phyloP scores from a whole-genome alignment of 2,329 filamentous ascomycete genomes.

The Botrytis deweyae region DNA sequence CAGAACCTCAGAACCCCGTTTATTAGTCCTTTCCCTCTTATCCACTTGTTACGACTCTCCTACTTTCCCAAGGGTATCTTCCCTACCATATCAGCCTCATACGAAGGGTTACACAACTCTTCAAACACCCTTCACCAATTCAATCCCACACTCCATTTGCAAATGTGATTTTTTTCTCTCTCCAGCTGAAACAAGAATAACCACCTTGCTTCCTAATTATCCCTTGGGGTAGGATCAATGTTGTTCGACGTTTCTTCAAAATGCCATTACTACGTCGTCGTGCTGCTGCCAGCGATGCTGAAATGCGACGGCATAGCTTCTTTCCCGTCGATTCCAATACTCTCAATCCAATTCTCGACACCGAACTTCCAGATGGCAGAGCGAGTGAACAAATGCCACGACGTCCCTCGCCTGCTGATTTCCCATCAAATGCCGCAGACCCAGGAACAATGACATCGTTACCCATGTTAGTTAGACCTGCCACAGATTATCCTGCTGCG shows the following conservation, averaged over 20 bases:
- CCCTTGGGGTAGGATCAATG: constrained; percentile 18
- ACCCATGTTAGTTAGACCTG: constrained; percentile 24
- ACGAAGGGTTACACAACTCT: constrained; percentile 14
- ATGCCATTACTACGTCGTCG: constrained; percentile 39
- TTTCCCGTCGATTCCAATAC: constrained; percentile 28
- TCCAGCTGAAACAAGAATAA: background rate
- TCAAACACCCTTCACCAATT: constrained; percentile 12
- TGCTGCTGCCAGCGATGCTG: constrained; percentile 34
- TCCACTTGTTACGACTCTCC: constrained; percentile 9
- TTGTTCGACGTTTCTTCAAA: constrained; percentile 20
- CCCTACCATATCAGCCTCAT: constrained; percentile 20
- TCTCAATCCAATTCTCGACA: constrained; percentile 24
- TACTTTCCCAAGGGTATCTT: constrained; percentile 20
- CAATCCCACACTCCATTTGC: background rate
- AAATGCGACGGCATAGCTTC: constrained; percentile 39
- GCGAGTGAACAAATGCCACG: constrained; percentile 40
- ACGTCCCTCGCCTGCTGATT: constrained; percentile 35
- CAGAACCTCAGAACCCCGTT: constrained; percentile 4
- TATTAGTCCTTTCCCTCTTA: constrained; percentile 8
- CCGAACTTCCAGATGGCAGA: constrained; percentile 31
- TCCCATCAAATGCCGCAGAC: constrained; percentile 25
- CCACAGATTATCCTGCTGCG: constrained; percentile 28
- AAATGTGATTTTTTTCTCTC: constrained; percentile 8
- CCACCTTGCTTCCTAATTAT: constrained; percentile 1
- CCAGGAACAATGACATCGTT: constrained; percentile 25